phyloP scores from a whole-genome alignment of 1,139 yeast genomes.

The Kurtzmaniella quercitrusa region DNA sequence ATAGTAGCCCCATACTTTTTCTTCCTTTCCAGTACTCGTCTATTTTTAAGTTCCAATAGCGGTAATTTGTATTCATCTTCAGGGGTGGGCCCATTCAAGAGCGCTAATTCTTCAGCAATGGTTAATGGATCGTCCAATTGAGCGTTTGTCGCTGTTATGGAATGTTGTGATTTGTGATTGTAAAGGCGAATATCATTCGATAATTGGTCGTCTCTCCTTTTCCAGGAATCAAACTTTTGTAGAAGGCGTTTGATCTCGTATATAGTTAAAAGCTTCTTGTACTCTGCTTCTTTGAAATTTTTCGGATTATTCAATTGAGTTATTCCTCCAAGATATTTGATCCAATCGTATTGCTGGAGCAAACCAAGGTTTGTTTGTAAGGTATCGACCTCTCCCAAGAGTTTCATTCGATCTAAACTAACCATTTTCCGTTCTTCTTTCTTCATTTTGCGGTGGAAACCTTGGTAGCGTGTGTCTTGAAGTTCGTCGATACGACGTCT shows the following conservation, averaged over 20 bases:
- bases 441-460: slow-evolving; percentile 60
- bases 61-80: slow-evolving; percentile 20
- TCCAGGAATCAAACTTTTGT: slow-evolving; percentile 44
- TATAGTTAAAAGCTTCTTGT: slow-evolving; percentile 49
- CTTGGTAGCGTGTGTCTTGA: slow-evolving; percentile 38
- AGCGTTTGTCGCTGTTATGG: neutral
- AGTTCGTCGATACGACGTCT: slow-evolving; percentile 34
- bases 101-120: neutral
- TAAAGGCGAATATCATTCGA: slow-evolving; percentile 14
- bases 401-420: slow-evolving; percentile 50
- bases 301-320: slow-evolving; percentile 48
- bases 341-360: slow-evolving; percentile 56
- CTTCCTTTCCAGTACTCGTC: slow-evolving; percentile 18
- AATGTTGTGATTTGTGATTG: neutral
- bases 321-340: slow-evolving; percentile 42
- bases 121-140: neutral
- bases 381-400: slow-evolving; percentile 48
- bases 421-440: slow-evolving; percentile 64
- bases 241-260: slow-evolving; percentile 46
- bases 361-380: slow-evolving; percentile 41
- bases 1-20: slow-evolving; percentile 21
- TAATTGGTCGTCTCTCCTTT: slow-evolving; percentile 25
- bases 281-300: slow-evolving; percentile 44
- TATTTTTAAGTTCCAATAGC: slow-evolving; percentile 15
- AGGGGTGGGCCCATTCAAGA: neutral